phyloP scores from a whole-genome alignment of 805 yeast species.

The Wickerhamiella hasegawae region DNA sequence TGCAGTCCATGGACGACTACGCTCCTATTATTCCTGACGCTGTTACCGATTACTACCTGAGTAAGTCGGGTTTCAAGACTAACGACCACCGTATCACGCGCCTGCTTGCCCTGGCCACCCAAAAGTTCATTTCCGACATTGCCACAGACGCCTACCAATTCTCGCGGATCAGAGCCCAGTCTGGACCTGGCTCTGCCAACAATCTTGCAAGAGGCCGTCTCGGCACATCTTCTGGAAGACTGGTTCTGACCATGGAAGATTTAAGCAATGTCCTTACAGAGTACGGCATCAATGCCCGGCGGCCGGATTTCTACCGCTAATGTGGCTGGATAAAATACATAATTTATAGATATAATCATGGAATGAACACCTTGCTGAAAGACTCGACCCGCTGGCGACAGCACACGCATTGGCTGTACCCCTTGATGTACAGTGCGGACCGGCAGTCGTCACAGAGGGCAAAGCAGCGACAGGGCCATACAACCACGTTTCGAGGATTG shows the following conservation, averaged over 20 bases:
- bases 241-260: constrained; percentile 85
- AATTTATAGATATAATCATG: constrained; percentile 21
- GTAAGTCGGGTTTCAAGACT: constrained; percentile 72
- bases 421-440: constrained; percentile 50
- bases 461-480: constrained; percentile 90
- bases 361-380: constrained; percentile 42
- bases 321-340: neutral
- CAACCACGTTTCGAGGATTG: constrained; percentile 54
- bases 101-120: constrained; percentile 84
- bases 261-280: constrained; percentile 83
- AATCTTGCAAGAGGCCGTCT: constrained; percentile 23
- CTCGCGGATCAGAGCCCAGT: constrained; percentile 74
- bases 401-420: constrained; percentile 68
- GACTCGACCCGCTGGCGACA: constrained; percentile 64
- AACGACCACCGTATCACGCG: constrained; percentile 67
- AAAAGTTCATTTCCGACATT: constrained; percentile 82
- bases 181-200: constrained; percentile 66
- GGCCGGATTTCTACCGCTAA: constrained; percentile 88
- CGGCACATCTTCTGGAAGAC: constrained; percentile 35
- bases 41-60: constrained; percentile 80
- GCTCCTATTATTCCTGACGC: constrained; percentile 96
- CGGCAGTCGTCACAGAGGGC: constrained; percentile 81
- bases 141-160: constrained; percentile 96
- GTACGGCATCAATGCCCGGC: constrained; percentile 73
- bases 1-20: constrained; percentile 81